Evolutionary conservation across 2,329 filamentous ascomycete species (phyloP).

Genomic region (Parasarocladium wereldwijsianum): DNA sequence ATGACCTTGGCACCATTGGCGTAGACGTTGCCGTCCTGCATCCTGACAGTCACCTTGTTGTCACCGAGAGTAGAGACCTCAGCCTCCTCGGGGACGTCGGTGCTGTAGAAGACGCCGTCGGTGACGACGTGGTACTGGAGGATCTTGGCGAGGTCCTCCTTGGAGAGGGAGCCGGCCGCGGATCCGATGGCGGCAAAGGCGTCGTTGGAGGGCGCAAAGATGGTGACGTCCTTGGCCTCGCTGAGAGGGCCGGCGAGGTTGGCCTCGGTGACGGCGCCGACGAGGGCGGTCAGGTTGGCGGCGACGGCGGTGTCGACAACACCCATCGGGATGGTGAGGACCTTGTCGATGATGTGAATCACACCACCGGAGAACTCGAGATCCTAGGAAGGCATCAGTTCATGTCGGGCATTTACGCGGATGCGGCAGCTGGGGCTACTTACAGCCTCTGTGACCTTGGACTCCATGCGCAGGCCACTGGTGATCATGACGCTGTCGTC

Average conservation of each 20-base stretch:
- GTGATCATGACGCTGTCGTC: conserved; percentile 31
- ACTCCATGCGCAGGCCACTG: conserved; percentile 22
- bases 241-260: conserved; percentile 16
- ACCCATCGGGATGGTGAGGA: conserved; percentile 21
- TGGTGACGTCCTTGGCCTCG: conserved; percentile 13
- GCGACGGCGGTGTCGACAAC: conserved; percentile 5
- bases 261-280: conserved; percentile 26
- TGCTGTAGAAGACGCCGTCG: conserved; percentile 14
- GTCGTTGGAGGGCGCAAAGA: conserved; percentile 14
- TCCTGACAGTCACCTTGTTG: conserved; percentile 16
- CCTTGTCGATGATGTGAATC: conserved; percentile 32
- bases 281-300: conserved; percentile 25
- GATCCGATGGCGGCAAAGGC: conserved; percentile 16
- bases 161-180: conserved; percentile 8
- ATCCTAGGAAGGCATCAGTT: conserved; percentile 13
- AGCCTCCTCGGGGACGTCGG: conserved; percentile 13
- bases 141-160: conserved; percentile 12
- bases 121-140: conserved; percentile 17
- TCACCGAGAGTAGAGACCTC: conserved; percentile 11
- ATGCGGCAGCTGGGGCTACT: conserved; percentile 5
- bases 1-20: conserved; percentile 18
- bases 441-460: conserved; percentile 19
- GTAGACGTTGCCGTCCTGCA: conserved; percentile 13
- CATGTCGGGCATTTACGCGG: no score
- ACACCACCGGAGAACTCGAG: conserved; percentile 29